phyloP scores from a whole-genome alignment of 768 basidiomycete species.

The Psilocybe cyanescens region DNA sequence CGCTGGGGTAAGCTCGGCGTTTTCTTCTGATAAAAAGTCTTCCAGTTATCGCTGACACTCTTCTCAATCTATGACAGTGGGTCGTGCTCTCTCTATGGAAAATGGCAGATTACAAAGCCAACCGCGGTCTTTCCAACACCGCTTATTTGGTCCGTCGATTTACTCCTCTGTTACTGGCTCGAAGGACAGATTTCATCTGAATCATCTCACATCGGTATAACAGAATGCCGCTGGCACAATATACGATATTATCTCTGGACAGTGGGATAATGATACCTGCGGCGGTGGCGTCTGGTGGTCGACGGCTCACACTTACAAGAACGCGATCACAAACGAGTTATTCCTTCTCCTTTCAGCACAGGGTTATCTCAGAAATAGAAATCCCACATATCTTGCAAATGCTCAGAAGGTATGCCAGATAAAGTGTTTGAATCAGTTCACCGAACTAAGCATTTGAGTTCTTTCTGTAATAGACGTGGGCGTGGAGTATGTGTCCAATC shows the following conservation, averaged over 20 bases:
- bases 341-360: conserved; percentile 54
- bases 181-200: too few species aligned
- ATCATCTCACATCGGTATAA: too few species aligned
- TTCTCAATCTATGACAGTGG: conserved; percentile 40
- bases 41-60: too few species aligned
- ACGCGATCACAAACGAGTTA: conserved; percentile 63
- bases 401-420: conserved; percentile 42
- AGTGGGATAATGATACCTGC: conserved; percentile 51
- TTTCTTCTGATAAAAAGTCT: too few species aligned
- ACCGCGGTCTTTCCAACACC: conserved; percentile 35
- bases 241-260: conserved; percentile 52
- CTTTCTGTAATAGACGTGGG: conserved; percentile 31
- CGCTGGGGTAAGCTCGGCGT: conserved; percentile 40
- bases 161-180: neutral
- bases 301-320: conserved; percentile 57
- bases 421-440: neutral
- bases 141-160: conserved; percentile 28
- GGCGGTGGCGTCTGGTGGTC: conserved; percentile 68
- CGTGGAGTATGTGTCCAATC: conserved; percentile 33
- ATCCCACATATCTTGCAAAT: conserved; percentile 48
- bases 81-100: conserved; percentile 61
- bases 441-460: neutral
- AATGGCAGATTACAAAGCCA: conserved; percentile 54
- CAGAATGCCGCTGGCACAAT: conserved; percentile 50
- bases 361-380: conserved; percentile 44